phyloP scores from a whole-genome alignment of 768 basidiomycete genomes.

The Lactarius sp. region DNA sequence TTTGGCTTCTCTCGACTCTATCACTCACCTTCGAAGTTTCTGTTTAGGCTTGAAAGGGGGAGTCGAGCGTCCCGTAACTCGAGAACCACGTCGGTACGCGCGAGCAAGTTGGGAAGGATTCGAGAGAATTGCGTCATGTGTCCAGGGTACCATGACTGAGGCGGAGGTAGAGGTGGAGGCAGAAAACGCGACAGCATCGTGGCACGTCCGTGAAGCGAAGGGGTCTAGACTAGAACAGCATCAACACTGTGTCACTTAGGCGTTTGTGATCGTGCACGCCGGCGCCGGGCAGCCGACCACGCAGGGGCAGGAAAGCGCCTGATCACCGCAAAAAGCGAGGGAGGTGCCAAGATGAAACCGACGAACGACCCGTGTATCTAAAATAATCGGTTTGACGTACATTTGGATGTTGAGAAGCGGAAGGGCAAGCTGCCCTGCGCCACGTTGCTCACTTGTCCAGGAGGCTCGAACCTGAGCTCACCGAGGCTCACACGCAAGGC shows the following conservation, averaged over 20 bases:
- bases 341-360: not conserved
- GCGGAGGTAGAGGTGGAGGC: conserved; percentile 52
- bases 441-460: conserved; percentile 6
- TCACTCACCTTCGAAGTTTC: conserved; percentile 69
- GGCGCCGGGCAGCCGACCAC: not conserved
- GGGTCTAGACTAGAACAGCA: conserved; percentile 9
- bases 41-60: conserved; percentile 91
- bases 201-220: not conserved
- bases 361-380: not conserved
- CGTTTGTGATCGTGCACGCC: conserved; percentile 15
- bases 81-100: conserved; percentile 84
- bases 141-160: conserved; percentile 93
- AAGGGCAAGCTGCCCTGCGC: not conserved
- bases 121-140: conserved; percentile 90
- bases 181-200: conserved; percentile 36
- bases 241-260: conserved; percentile 14
- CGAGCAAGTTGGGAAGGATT: conserved; percentile 68
- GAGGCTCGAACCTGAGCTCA: no score
- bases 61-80: conserved; percentile 92
- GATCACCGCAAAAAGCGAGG: conserved; percentile 1
- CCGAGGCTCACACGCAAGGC: not conserved
- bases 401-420: conserved; percentile 8
- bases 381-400: conserved; percentile 15
- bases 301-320: not conserved
- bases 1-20: conserved; percentile 24